phyloP scores from a whole-genome alignment of 139 green algal genomes.

The Mesostigma viride region DNA sequence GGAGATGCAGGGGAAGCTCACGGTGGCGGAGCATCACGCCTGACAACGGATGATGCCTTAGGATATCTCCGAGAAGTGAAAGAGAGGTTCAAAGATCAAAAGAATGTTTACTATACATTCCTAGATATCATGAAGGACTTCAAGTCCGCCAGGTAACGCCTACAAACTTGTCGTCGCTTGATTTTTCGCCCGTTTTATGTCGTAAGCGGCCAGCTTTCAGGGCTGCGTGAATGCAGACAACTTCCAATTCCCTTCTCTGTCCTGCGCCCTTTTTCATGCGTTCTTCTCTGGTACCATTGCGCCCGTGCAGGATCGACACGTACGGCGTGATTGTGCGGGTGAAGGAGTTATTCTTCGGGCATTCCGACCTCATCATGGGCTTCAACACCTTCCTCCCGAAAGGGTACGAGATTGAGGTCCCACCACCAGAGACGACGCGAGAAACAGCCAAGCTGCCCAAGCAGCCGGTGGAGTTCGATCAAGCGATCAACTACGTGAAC shows the following conservation, averaged over 20 bases:
- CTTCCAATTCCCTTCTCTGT: background rate
- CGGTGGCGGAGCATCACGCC: no score
- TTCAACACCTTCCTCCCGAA: constrained; percentile 98
- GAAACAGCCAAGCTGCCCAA: background rate
- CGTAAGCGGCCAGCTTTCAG: background rate
- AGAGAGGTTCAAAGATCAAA: constrained; percentile 62
- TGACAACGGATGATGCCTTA: constrained; percentile 67
- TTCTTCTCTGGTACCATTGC: background rate
- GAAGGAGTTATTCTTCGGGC: constrained; percentile 87
- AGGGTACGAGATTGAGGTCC: constrained; percentile 29
- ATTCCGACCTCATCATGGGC: constrained; percentile 89
- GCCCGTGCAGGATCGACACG: constrained; percentile 79
- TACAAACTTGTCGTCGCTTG: background rate
- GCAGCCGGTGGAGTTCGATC: constrained; percentile 89
- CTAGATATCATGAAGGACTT: constrained; percentile 99
- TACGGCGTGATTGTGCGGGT: constrained; percentile 85
- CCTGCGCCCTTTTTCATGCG: background rate
- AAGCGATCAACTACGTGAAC: constrained; percentile 99
- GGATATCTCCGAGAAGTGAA: constrained; percentile 77
- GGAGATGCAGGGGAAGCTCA: no score
- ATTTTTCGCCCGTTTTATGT: constrained; percentile 12
- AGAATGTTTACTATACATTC: constrained; percentile 84
- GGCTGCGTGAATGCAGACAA: background rate
- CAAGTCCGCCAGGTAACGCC: constrained; percentile 72
- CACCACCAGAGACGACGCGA: background rate